Conservation (phyloP, 225 moss, liverwort and hornwort genomes). For the Pseudisothecium myosuroides region DNA sequence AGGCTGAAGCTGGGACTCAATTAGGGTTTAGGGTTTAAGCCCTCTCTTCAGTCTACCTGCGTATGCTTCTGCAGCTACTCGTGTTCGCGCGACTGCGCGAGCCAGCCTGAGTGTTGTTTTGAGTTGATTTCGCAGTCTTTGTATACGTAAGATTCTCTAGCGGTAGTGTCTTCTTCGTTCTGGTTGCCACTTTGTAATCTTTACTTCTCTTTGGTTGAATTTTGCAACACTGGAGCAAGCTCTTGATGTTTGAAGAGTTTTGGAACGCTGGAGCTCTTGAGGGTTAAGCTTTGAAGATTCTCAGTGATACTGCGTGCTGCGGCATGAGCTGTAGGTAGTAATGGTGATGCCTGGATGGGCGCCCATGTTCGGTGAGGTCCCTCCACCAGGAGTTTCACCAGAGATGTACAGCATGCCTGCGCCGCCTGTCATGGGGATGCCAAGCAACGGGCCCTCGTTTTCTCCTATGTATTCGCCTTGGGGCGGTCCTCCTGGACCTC, state of each 20-base stretch:
- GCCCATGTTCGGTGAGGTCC: neutral
- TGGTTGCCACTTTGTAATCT: neutral
- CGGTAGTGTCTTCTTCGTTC: neutral
- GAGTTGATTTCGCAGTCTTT: neutral
- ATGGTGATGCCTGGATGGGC: slow-evolving; percentile 9
- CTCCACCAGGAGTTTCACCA: slow-evolving; percentile 19
- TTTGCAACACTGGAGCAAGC: neutral
- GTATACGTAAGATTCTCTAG: neutral
- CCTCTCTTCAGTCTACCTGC: no score
- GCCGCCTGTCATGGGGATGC: slow-evolving; percentile 12
- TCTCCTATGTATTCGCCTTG: neutral
- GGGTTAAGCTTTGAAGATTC: neutral
- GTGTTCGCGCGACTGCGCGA: no score
- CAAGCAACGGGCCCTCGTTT: neutral
- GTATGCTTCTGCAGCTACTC: neutral
- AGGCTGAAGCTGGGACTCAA: neutral
- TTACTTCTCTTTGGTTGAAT: neutral
- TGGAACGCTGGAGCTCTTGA: neutral
- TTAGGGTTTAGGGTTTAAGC: neutral
- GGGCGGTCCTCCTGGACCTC: neutral
- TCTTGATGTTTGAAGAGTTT: neutral
- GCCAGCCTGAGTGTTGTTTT: neutral
- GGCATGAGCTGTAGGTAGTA: neutral
- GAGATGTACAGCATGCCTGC: slow-evolving; percentile 1
- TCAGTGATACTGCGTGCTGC: neutral